Base-by-base conservation (phyloP, 169 alveolate genomes). In the Plasmodium inui region DNA sequence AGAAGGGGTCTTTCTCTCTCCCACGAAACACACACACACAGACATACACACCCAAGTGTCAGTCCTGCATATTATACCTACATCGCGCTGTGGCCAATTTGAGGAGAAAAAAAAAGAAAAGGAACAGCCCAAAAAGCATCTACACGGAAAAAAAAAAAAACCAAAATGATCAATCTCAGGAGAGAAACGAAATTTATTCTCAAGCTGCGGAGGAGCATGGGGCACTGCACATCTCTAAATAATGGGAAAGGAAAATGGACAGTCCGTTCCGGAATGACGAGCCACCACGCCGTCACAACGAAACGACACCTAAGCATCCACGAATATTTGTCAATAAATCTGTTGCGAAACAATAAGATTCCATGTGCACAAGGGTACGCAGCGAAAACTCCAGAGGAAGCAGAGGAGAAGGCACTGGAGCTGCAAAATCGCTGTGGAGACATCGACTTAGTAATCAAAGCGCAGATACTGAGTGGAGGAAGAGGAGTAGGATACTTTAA, bases 391-490 rank as follows among this genome's bases (percentile, higher is more conserved):
- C 96, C 97, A 26, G 96, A 78, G 73, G 98, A 97, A 78, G 98
- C 98, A 17, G 96, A 95, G 76, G 95, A 84, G 28, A 96, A 93
- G 84, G 94, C 98, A 19, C 71, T 81, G 28, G 93, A 94, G 84
- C 86, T 97, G 19, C 96, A 93, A 32, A 93, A 86, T 28, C 37
- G 32, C 14, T 84, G 96, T 44, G 91, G 90, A 3, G 94, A 96
- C 41, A 39, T 37, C 2, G 96, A 94, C 17, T 74, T 92, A 14
- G 98, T 97, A 32, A 83, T 97, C 7, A 98, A 97, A 93, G 98
- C 98, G 9, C 97, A 97, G 93, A 98, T 97, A 44, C 97, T 97
- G 28, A 97, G 98, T 76, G 99, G 99, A 19, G 99, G 99, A 3
- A 96, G 99, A 91, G 99, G 99, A 1, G 92, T 95, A 73, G 99